Conservation (phyloP, 2,329 filamentous ascomycete species). For the Epicoccum nigrum region DNA sequence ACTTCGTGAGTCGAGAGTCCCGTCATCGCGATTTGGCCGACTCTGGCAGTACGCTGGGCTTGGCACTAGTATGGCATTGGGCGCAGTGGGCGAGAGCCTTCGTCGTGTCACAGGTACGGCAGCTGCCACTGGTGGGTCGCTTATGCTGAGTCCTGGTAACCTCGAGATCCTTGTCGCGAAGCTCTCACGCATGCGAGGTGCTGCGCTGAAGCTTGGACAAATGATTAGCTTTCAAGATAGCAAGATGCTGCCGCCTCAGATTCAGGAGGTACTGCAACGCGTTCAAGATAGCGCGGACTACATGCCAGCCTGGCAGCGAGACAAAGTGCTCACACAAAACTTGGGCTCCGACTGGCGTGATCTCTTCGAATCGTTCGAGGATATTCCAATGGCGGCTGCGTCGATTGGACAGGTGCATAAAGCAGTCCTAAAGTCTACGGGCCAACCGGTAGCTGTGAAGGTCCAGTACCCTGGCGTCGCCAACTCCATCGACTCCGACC, state of each 20-base stretch:
- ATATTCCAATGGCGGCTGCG: constrained; percentile 89
- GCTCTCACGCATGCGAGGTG: constrained; percentile 93
- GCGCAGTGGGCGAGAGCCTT: constrained; percentile 83
- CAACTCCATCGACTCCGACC: constrained; percentile 92
- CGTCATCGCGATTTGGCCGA: constrained; percentile 82
- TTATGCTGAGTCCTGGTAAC: constrained; percentile 86
- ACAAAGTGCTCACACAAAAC: constrained; percentile 79
- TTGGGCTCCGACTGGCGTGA: constrained; percentile 85
- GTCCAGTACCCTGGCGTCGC: constrained; percentile 97
- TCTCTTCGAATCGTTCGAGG: constrained; percentile 83
- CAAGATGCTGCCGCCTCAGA: constrained; percentile 87
- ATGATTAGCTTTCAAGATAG: constrained; percentile 98
- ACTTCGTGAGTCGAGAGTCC: constrained; percentile 87
- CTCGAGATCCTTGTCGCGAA: constrained; percentile 93
- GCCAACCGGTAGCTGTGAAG: constrained; percentile 85
- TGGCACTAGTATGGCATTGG: constrained; percentile 93
- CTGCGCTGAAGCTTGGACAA: constrained; percentile 94
- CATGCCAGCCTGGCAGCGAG: constrained; percentile 92
- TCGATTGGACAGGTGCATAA: constrained; percentile 97
- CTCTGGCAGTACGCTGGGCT: constrained; percentile 95
- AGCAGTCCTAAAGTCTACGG: constrained; percentile 76
- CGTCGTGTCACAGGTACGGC: constrained; percentile 77
- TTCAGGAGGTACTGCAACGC: constrained; percentile 88
- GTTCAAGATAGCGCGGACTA: constrained; percentile 98
- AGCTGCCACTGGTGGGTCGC: constrained; percentile 65